A percentile compares a stretch with the other conserved stretches of the same genome.
These are phyloP conservation scores for Aspergillus sparsus DNA, from an alignment of 495 filamentous ascomycete species.

Conservation along the genomic window DNA sequence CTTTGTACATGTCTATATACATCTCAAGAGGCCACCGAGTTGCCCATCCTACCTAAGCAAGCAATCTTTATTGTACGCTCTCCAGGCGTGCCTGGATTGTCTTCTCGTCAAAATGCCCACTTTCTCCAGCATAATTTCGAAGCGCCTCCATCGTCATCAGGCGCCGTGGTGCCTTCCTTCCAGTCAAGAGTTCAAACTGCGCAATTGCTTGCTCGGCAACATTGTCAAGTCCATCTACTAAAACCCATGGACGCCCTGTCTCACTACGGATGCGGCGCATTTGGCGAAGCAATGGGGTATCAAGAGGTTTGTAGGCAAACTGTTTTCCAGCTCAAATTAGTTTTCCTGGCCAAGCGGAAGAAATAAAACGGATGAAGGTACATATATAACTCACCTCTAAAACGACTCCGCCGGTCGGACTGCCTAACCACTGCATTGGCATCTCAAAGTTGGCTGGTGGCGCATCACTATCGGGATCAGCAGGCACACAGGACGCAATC, in stretches of 20 bases:
- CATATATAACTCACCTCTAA: slow-evolving; percentile 56
- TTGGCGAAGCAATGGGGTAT: slow-evolving; percentile 70
- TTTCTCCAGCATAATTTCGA: slow-evolving; percentile 48
- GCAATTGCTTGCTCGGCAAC: slow-evolving; percentile 80
- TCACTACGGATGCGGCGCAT: slow-evolving; percentile 58
- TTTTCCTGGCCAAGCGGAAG: not conserved
- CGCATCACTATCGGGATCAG: slow-evolving; percentile 60
- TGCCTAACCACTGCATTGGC: slow-evolving; percentile 71
- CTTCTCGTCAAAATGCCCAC: slow-evolving; percentile 46
- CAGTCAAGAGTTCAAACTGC: slow-evolving; percentile 81
- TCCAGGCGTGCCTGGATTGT: slow-evolving; percentile 46
- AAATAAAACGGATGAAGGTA: not conserved
- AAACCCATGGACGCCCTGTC: slow-evolving; percentile 67
- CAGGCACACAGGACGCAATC: slow-evolving; percentile 74
- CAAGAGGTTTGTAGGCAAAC: slow-evolving; percentile 73
- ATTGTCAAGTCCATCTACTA: slow-evolving; percentile 79
- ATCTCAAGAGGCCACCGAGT: not conserved
- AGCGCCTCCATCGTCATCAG: slow-evolving; percentile 72
- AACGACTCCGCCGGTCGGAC: slow-evolving; percentile 78
- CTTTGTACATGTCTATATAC: slow-evolving; percentile 13
- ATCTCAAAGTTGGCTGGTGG: slow-evolving; percentile 74
- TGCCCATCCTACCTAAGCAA: not conserved
- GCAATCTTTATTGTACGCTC: slow-evolving; percentile 23
- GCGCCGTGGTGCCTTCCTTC: slow-evolving; percentile 72
- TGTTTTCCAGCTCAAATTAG: slow-evolving; percentile 29